These are phyloP conservation scores for Lonicera japonica DNA, from an alignment of 129 eudicot species.

Conservation along the genomic window DNA sequence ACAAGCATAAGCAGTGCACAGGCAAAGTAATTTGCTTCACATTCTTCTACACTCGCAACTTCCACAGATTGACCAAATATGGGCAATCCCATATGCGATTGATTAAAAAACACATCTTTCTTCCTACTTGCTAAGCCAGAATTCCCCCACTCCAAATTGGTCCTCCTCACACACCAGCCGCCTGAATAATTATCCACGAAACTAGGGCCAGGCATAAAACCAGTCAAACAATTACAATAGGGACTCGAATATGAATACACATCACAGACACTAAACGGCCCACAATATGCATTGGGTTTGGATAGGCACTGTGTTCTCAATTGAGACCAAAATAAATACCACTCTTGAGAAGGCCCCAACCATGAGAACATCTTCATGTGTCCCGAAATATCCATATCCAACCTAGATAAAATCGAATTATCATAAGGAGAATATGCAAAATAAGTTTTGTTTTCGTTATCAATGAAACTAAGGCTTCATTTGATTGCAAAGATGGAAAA, in stretches of 20 bases:
- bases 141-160: conserved; percentile 36
- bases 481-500: no score
- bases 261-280: conserved; percentile 55
- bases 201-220: conserved; percentile 39
- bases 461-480: conserved; percentile 19
- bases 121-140: conserved; percentile 5
- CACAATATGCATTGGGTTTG: conserved; percentile 62
- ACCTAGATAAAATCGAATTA: conserved; percentile 36
- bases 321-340: conserved; percentile 64
- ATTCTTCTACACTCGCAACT: conserved; percentile 20
- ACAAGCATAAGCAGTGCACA: conserved; percentile 61
- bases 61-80: conserved; percentile 13
- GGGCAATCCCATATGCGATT: conserved; percentile 21
- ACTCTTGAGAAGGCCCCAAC: conserved; percentile 30
- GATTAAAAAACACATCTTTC: conserved; percentile 22
- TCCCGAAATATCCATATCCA: conserved; percentile 57
- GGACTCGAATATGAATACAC: conserved; percentile 31
- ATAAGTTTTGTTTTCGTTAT: conserved; percentile 47
- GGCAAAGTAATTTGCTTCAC: conserved; percentile 44
- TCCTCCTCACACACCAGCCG: conserved; percentile 60
- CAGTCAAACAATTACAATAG: conserved; percentile 58
- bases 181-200: conserved; percentile 46
- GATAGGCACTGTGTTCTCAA: conserved; percentile 54
- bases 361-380: conserved; percentile 45
- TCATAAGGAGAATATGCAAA: conserved; percentile 42